Evolutionary conservation across 192 early-diverging fungal genomes (phyloP), one percentile per base, ranked within the genome.

Genomic region (Spinellus fusiger): DNA sequence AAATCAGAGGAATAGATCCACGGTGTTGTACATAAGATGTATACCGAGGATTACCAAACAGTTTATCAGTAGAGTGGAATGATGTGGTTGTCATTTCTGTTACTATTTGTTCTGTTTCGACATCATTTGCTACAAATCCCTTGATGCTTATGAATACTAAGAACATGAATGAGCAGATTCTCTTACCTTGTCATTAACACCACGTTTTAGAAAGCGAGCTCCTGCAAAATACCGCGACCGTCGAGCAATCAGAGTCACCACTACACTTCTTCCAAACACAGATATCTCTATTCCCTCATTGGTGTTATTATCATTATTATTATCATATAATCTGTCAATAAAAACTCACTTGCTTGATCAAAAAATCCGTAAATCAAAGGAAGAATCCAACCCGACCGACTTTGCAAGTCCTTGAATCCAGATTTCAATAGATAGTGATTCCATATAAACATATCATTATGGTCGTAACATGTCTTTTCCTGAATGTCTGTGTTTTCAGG

Each of bases 101-200:
- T 0, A 98, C 95, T 62, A 99, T 98, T 71, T 99, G 96, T 72
- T 99, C 96, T 1, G 94, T 94, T 74, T 99, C 96, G 1, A 99
- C 95, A 59, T 99, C 96, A 69, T 99, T 99, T 9, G 96, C 96
- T 10, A 99, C 96, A 71, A 89, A 96, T 5, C 96, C 96, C 69
- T 93, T 54, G 2, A 47, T n/a, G n/a, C n/a, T n/a, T n/a, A n/a
- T n/a, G n/a, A n/a, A n/a, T n/a, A n/a, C n/a, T n/a, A 55, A 32
- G 4, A n/a, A 63, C 34, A 56, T 26, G n/a, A 2, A 37, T 18
- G 23, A 44, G 1, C 32, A 22, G 10, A 15, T 1, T 44, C 22
- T 25, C 32, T 40, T 48, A 86, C 88, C 56, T 91, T 78, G 52
- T 94, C 90, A 69, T 97, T 96, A 25, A 88, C 90, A 13, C 96